These are phyloP conservation scores for Phytophthora cactorum DNA, from an alignment of 352 stramenopile genomes.

Conservation along the genomic window DNA sequence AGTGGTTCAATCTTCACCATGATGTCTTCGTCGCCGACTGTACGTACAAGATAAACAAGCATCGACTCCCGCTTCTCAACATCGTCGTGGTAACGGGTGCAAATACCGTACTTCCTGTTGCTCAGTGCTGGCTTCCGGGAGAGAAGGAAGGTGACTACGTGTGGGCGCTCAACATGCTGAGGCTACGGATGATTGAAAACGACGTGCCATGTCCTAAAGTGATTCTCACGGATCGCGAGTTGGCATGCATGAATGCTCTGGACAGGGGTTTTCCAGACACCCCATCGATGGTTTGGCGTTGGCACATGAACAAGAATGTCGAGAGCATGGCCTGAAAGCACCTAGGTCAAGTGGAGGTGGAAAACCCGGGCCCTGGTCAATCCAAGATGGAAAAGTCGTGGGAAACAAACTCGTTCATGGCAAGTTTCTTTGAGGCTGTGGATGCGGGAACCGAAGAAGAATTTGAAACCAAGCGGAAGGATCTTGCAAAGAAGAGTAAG, in stretches of 20 bases:
- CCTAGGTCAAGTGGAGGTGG: not conserved
- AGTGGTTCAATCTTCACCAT: too few species aligned
- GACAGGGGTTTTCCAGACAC: not conserved
- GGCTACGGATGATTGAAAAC: not conserved
- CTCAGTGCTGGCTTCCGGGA: not conserved
- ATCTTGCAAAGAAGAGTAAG: too few species aligned
- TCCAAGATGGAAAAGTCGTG: not conserved
- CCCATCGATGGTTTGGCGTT: not conserved
- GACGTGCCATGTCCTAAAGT: not conserved
- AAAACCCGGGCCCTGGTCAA: not conserved
- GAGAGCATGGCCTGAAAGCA: not conserved
- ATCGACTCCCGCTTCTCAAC: not conserved
- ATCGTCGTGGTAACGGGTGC: not conserved
- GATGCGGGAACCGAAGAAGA: too few species aligned
- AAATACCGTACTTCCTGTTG: not conserved
- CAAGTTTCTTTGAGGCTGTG: not conserved
- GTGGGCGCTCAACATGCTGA: too few species aligned
- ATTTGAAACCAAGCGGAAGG: too few species aligned
- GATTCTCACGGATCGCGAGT: not conserved
- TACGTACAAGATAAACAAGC: too few species aligned
- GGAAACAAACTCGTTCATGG: not conserved
- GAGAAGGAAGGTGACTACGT: not conserved
- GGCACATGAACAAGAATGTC: slow-evolving; percentile 2
- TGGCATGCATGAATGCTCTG: not conserved
- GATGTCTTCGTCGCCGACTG: too few species aligned